A percentile compares a stretch with the other conserved stretches of the same genome.
phyloP scores from a whole-genome alignment of 1,284 basidiomycete species.

The Megacollybia platyphylla region DNA sequence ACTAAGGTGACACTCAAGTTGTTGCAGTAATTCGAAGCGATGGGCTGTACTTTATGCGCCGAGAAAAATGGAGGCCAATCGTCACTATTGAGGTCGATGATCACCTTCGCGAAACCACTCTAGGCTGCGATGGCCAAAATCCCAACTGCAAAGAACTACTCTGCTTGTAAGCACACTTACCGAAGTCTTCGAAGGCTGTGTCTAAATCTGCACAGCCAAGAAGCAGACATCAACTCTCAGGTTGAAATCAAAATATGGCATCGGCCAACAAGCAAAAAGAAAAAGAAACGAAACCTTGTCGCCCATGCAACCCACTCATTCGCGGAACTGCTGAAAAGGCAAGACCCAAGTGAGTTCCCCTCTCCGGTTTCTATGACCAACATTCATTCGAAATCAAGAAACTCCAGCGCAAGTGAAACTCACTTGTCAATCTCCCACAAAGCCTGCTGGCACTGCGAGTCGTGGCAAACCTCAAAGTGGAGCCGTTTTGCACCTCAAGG shows the following conservation, averaged over 20 bases:
- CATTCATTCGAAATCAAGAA: neutral
- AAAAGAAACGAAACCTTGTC: neutral
- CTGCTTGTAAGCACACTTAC: neutral
- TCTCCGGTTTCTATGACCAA: neutral
- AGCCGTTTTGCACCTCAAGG: neutral
- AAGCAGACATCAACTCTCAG: neutral
- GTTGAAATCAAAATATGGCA: conserved; percentile 2
- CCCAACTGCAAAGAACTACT: neutral
- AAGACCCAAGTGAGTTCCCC: neutral
- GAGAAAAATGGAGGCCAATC: conserved; percentile 1
- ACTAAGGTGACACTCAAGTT: neutral
- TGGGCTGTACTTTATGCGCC: conserved; percentile 1
- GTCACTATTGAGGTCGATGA: neutral
- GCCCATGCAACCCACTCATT: conserved; percentile 1
- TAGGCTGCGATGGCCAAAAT: conserved; percentile 1
- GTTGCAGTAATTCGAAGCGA: neutral
- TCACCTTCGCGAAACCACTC: neutral
- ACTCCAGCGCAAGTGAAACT: neutral
- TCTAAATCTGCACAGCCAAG: neutral
- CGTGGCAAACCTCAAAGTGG: neutral
- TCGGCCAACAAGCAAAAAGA: neutral
- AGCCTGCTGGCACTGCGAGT: neutral
- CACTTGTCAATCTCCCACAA: neutral
- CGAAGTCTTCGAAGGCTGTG: no score
- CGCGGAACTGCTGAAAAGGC: neutral